Conservation (phyloP, 345 rosid genomes). For the Citrus sinensis region DVS_A1.0 CM039169.1:5989001-5989500, state of each 20-base stretch:
- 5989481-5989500: too few species aligned
- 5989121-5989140: not conserved
- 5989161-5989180: not conserved
- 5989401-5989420: too few species aligned
- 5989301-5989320: too few species aligned
- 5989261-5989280: not conserved
- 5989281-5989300: too few species aligned
- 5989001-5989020: not conserved
- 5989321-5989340: too few species aligned
- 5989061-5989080: not conserved
- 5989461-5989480: too few species aligned
- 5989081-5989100: not conserved
- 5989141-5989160: not conserved
- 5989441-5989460: too few species aligned
- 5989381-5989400: too few species aligned
- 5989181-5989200: not conserved
- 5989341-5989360: too few species aligned
- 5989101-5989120: not conserved
- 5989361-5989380: too few species aligned
- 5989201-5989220: too few species aligned
- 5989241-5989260: not conserved
- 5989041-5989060: not conserved
- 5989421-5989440: too few species aligned
- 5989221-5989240: not conserved
- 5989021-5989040: not conserved